phyloP scores from a whole-genome alignment of 2,329 filamentous ascomycete genomes.

The Xylaria sp. region DNA sequence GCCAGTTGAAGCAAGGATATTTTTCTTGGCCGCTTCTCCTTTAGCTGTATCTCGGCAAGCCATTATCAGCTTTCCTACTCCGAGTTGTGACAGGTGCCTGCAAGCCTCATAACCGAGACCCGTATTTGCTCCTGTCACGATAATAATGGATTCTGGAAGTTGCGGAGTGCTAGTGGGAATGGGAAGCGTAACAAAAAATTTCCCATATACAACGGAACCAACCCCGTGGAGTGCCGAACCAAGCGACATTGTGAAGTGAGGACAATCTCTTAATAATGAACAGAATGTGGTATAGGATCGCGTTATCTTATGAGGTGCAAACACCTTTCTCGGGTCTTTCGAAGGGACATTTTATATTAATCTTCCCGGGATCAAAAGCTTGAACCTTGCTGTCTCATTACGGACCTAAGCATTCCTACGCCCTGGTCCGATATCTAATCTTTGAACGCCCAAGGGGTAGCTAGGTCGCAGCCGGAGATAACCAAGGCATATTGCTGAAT shows the following conservation, averaged over 20 bases:
- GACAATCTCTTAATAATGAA: neutral
- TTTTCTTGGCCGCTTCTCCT: slow-evolving; percentile 54
- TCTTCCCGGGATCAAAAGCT: neutral
- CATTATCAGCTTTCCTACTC: slow-evolving; percentile 51
- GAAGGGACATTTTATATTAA: slow-evolving; percentile 2
- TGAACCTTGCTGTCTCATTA: neutral
- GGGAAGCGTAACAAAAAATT: slow-evolving; percentile 39
- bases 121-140: slow-evolving; percentile 55
- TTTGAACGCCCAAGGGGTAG: neutral
- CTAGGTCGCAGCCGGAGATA: neutral
- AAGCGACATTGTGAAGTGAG: slow-evolving; percentile 15
- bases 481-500: neutral
- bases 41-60: slow-evolving; percentile 52
- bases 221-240: slow-evolving; percentile 24
- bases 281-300: neutral
- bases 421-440: neutral
- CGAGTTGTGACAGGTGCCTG: slow-evolving; percentile 49
- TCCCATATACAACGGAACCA: slow-evolving; percentile 29
- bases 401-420: neutral
- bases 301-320: neutral
- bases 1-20: slow-evolving; percentile 43
- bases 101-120: slow-evolving; percentile 55
- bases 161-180: slow-evolving; percentile 35
- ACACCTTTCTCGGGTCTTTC: neutral
- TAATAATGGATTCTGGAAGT: slow-evolving; percentile 46